Conservation (phyloP, 1,139 yeast species). For the Yamadazyma atmosphaerica region DNA sequence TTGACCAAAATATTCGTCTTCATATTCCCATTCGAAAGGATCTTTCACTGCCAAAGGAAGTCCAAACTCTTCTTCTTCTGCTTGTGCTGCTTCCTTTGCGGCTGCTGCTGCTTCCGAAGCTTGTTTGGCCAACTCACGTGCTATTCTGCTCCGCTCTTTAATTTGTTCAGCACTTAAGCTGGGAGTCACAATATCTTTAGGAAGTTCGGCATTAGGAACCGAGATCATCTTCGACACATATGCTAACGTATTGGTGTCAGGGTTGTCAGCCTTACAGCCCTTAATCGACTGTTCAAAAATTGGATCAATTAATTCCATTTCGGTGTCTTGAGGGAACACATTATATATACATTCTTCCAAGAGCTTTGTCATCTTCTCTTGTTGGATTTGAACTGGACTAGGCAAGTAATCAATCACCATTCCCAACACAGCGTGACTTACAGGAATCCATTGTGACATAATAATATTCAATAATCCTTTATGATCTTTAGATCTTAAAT, state of each 20-base stretch:
- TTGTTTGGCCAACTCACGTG: slow-evolving; percentile 67
- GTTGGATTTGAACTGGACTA: slow-evolving; percentile 77
- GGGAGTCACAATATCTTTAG: slow-evolving; percentile 43
- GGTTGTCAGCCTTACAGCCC: slow-evolving; percentile 53
- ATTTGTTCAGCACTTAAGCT: slow-evolving; percentile 56
- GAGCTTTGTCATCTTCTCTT: slow-evolving; percentile 65
- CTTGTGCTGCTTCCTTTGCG: slow-evolving; percentile 21
- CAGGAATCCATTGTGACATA: slow-evolving; percentile 93
- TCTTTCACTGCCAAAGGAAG: slow-evolving; percentile 28
- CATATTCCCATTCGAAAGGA: slow-evolving; percentile 51
- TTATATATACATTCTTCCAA: slow-evolving; percentile 49
- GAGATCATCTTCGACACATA: slow-evolving; percentile 90
- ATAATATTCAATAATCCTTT: slow-evolving; percentile 63
- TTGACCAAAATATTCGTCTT: slow-evolving; percentile 43
- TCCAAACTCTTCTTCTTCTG: slow-evolving; percentile 27
- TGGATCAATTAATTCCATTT: slow-evolving; percentile 45
- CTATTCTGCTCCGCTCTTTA: slow-evolving; percentile 63
- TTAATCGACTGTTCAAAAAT: slow-evolving; percentile 56
- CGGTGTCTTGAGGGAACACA: slow-evolving; percentile 40
- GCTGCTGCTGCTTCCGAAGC: slow-evolving; percentile 62
- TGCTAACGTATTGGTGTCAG: slow-evolving; percentile 65
- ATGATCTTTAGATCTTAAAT: slow-evolving; percentile 75
- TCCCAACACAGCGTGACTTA: slow-evolving; percentile 80
- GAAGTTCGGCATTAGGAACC: slow-evolving; percentile 77
- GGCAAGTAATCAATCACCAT: slow-evolving; percentile 86